Base-by-base conservation (phyloP, 1,284 basidiomycete species). In the Coniophora puteana region DNA sequence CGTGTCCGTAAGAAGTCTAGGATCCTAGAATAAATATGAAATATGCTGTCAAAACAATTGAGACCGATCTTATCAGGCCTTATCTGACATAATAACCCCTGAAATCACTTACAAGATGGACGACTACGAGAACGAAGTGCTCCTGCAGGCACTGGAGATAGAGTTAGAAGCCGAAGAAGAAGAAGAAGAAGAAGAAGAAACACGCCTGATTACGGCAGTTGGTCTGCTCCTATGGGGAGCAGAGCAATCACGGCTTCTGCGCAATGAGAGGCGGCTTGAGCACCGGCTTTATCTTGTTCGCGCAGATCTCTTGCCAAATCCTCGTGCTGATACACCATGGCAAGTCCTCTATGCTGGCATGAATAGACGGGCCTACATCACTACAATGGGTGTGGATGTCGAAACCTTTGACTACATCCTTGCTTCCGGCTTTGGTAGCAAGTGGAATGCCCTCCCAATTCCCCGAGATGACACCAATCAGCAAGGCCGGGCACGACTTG, bases 341-440 rank as follows among this genome's bases (percentile, higher is more conserved):
- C 61, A 65, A 33, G 16, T 17, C 0, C 56, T 71, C 0, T 63
- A 54, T 33, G 18, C 45, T 1, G 58, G 55, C 32, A 45, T 42
- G 10, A 57, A 56, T 48, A 63, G 73, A 42, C 47, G 61, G 0
- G 72, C 68, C 5, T 75, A 61, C 45, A 71, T 75, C 31, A 72
- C 68, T 0, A 72, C 67, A 0, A 73, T 75, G 69, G 69, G 71
- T 0, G 48, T 74, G 34, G 60, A 74, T 58, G 58, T 62, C 1
- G 40, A 40, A 0, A 68, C 65, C 0, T 74, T 74, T 48, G 4
- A 63, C 4, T 50, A 48, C 14, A 55, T 76, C 16, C 51, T 74
- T 1, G 27, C 40, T 0, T 31, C 35, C 6, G 68, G 69, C 1
- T 74, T 74, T 51, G 49, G 31, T 0, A 17, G 36, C 1, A 17